Percentiles rank a stretch among this genome's conserved stretches.
Evolutionary conservation across 768 basidiomycete species (phyloP).

Genomic region (Kwoniella newhampshirensis): DNA sequence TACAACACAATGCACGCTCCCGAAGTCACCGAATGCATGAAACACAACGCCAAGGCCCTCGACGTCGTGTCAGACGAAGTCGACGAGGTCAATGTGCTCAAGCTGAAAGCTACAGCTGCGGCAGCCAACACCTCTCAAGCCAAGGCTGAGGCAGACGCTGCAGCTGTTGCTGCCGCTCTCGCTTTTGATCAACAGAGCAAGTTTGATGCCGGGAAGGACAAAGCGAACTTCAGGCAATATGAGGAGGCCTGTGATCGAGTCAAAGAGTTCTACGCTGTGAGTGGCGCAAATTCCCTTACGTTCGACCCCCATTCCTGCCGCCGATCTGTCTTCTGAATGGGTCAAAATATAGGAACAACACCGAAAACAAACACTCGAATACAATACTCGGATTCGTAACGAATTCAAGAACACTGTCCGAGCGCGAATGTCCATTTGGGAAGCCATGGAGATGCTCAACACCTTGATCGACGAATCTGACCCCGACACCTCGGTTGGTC

Average conservation of each 20-base stretch:
- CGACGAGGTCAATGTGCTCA: conserved; percentile 49
- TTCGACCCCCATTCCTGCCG: too few species aligned
- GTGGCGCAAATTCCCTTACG: too few species aligned
- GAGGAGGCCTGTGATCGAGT: conserved; percentile 49
- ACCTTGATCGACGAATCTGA: conserved; percentile 87
- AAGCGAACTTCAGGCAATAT: conserved; percentile 48
- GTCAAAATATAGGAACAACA: conserved; percentile 59
- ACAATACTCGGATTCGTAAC: conserved; percentile 71
- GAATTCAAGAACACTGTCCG: conserved; percentile 68
- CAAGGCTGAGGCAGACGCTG: background rate
- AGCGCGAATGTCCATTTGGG: conserved; percentile 64
- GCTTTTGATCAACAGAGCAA: conserved; percentile 32
- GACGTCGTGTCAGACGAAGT: conserved; percentile 47
- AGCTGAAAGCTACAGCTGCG: conserved; percentile 24
- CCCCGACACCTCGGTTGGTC: conserved; percentile 63
- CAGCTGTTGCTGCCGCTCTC: background rate
- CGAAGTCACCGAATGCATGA: conserved; percentile 41
- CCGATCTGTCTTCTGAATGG: too few species aligned
- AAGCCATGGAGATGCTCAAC: conserved; percentile 62
- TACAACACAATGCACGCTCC: conserved; percentile 36
- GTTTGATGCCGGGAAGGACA: conserved; percentile 50
- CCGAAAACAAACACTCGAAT: conserved; percentile 76
- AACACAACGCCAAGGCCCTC: conserved; percentile 34
- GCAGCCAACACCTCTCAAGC: too few species aligned
- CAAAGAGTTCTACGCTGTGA: conserved; percentile 49